Percentiles rank a stretch among this genome's conserved stretches.
Conservation (phyloP, 345 rosid genomes). For the Eucalyptus microcorys region DNA sequence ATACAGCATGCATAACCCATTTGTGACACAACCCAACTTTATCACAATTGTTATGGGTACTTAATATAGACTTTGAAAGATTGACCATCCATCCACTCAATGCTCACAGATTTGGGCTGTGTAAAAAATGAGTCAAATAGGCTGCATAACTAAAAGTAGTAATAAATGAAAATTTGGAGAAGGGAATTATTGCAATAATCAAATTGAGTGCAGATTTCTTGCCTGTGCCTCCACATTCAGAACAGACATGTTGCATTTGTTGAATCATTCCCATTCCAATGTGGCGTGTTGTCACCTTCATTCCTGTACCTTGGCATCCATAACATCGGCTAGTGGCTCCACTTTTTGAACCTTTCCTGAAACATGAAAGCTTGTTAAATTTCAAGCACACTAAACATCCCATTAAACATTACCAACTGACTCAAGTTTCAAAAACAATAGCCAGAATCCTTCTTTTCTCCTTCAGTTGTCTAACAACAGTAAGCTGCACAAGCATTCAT, state of each 20-base stretch:
- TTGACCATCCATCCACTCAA: not conserved
- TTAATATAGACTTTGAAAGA: not conserved
- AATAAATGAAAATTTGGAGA: not conserved
- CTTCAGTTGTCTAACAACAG: not conserved
- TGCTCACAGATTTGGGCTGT: not conserved
- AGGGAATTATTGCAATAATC: not conserved
- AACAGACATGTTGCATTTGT: constrained; percentile 53
- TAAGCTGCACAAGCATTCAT: not conserved
- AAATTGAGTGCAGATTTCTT: not conserved
- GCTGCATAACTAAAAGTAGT: not conserved
- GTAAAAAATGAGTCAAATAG: not conserved
- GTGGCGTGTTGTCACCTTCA: constrained; percentile 34
- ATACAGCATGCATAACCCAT: not conserved
- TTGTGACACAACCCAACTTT: not conserved
- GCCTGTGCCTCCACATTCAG: constrained; percentile 36
- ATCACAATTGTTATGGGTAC: not conserved
- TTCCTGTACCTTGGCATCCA: constrained; percentile 55
- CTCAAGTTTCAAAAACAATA: not conserved
- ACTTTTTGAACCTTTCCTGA: constrained; percentile 52
- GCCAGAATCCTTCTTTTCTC: not conserved
- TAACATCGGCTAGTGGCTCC: constrained; percentile 30
- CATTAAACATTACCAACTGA: not conserved
- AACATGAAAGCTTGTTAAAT: not conserved
- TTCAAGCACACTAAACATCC: not conserved
- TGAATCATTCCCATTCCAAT: constrained; percentile 41